phyloP scores from a whole-genome alignment of 345 rosid genomes.

The Salix suchowensis region DNA sequence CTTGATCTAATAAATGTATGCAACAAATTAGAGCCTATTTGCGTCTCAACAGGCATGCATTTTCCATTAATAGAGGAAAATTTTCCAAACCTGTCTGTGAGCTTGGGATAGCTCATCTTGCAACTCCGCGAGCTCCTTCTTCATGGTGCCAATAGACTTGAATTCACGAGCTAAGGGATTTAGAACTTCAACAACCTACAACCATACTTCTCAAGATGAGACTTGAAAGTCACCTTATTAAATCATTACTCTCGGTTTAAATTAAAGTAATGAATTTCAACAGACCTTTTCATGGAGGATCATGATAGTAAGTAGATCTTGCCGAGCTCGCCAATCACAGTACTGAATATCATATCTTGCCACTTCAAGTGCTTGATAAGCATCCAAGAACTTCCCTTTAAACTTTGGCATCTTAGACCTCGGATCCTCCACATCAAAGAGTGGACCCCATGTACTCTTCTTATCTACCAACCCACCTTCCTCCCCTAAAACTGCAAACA shows the following conservation, averaged over 20 bases:
- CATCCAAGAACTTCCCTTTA: constrained; percentile 87
- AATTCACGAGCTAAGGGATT: constrained; percentile 97
- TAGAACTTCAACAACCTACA: constrained; percentile 89
- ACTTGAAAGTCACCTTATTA: neutral
- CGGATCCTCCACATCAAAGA: constrained; percentile 93
- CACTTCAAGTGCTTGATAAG: constrained; percentile 82
- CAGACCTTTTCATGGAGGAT: constrained; percentile 88
- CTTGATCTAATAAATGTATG: neutral
- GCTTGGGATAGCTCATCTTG: constrained; percentile 83
- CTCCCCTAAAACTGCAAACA: constrained; percentile 73
- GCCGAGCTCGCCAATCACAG: constrained; percentile 95
- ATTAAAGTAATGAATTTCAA: neutral
- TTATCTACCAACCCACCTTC: constrained; percentile 63
- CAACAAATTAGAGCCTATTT: neutral
- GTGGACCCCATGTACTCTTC: constrained; percentile 67
- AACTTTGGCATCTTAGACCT: constrained; percentile 73
- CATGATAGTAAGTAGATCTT: constrained; percentile 91
- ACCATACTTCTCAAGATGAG: constrained; percentile 10
- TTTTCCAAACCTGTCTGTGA: constrained; percentile 62
- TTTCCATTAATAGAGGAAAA: neutral
- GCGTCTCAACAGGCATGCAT: neutral
- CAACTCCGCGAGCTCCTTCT: constrained; percentile 84
- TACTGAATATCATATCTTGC: constrained; percentile 91
- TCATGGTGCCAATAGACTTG: constrained; percentile 85
- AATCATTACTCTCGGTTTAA: neutral